These are phyloP conservation scores for Neurospora sp. DNA, from an alignment of 495 filamentous ascomycete species.

Conservation along the genomic window DNA sequence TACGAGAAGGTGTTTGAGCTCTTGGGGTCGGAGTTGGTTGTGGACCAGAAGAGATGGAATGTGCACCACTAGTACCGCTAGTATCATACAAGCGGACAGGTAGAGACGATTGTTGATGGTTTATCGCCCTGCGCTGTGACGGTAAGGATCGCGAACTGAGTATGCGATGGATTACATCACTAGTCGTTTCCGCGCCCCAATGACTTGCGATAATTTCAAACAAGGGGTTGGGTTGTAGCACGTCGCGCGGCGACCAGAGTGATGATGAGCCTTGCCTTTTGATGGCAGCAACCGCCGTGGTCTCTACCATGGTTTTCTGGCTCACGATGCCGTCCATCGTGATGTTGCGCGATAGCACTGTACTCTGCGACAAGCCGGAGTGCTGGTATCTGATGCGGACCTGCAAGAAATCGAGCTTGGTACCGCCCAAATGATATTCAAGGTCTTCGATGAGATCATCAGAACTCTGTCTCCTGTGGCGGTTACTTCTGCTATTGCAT, in stretches of 20 bases:
- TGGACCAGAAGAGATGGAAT: background rate
- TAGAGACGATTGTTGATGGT: background rate
- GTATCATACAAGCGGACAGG: background rate
- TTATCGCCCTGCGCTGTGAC: constrained; percentile 1
- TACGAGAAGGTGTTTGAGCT: background rate
- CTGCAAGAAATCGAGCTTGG: constrained; percentile 30
- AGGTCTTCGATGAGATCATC: constrained; percentile 42
- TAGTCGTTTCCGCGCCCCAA: constrained; percentile 29
- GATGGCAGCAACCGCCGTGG: constrained; percentile 31
- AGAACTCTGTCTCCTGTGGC: constrained; percentile 24
- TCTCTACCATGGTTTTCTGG: constrained; percentile 32
- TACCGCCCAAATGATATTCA: constrained; percentile 36
- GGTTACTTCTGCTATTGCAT: background rate
- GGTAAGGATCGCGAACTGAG: constrained; percentile 6
- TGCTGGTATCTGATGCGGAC: constrained; percentile 37
- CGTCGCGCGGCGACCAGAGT: constrained; percentile 28
- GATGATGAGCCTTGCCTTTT: constrained; percentile 28
- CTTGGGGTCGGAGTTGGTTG: background rate
- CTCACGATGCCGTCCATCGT: constrained; percentile 9
- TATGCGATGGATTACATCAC: constrained; percentile 28
- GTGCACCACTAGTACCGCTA: background rate
- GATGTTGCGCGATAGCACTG: background rate
- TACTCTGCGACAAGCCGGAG: constrained; percentile 32
- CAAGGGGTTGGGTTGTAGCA: constrained; percentile 24
- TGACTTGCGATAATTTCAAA: constrained; percentile 34